A percentile compares a stretch with the other conserved stretches of the same genome.
These are phyloP conservation scores for Metarhizium guizhouense DNA, from an alignment of 2,329 filamentous ascomycete species.

Conservation along the genomic window DNA sequence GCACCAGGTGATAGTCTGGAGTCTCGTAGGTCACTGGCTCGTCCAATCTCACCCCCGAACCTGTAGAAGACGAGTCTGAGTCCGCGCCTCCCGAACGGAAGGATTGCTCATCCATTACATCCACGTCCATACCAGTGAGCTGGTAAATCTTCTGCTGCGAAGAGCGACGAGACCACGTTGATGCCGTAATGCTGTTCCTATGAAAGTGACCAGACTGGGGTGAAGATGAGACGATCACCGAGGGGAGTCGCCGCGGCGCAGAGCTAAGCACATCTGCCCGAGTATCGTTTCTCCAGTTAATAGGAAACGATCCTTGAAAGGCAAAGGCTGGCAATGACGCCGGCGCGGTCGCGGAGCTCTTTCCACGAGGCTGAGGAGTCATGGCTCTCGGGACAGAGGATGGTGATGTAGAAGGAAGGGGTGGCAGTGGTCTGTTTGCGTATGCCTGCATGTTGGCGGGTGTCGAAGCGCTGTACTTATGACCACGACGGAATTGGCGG, in stretches of 20 bases:
- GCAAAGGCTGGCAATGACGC: not conserved
- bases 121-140: slow-evolving; percentile 31
- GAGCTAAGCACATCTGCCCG: not conserved
- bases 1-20: slow-evolving; percentile 6
- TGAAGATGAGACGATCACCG: not conserved
- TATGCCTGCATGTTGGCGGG: slow-evolving; percentile 9
- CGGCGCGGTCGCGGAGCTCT: not conserved
- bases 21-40: not conserved
- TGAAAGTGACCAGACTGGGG: not conserved
- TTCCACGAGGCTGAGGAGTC: not conserved
- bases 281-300: not conserved
- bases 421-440: slow-evolving; percentile 12
- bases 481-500: not conserved
- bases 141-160: slow-evolving; percentile 29
- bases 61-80: slow-evolving; percentile 6
- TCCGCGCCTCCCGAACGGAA: not conserved
- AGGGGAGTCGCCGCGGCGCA: not conserved
- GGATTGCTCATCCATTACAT: slow-evolving; percentile 12
- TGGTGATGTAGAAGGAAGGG: slow-evolving; percentile 7
- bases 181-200: not conserved
- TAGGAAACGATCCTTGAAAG: not conserved
- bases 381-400: not conserved
- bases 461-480: slow-evolving; percentile 4
- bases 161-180: slow-evolving; percentile 14
- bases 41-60: not conserved